Conservation (phyloP, 257 asterid genomes). For the Rauvolfia tetraphylla region DNA sequence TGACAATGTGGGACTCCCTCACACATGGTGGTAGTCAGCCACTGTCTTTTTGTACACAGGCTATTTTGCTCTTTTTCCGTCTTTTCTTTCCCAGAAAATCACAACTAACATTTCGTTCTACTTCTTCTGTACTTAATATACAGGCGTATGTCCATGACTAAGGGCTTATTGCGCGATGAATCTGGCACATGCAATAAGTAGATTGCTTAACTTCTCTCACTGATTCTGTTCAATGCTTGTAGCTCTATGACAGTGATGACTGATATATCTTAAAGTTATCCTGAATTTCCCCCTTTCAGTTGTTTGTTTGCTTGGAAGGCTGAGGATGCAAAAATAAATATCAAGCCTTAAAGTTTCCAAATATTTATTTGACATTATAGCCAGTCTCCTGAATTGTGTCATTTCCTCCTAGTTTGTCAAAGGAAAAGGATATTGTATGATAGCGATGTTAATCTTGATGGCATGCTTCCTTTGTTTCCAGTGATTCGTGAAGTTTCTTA, state of each 20-base stretch:
- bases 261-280: not conserved
- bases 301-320: not conserved
- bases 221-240: not conserved
- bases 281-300: not conserved
- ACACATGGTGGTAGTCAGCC: not conserved
- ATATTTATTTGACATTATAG: not conserved
- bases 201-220: not conserved
- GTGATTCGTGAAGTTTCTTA: constrained; percentile 33
- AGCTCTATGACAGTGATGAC: not conserved
- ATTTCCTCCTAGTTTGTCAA: not conserved
- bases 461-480: constrained; percentile 24
- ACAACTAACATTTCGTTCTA: not conserved
- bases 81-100: not conserved
- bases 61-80: not conserved
- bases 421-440: not conserved
- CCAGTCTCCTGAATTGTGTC: not conserved
- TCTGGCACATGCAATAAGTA: not conserved
- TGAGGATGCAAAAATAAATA: not conserved
- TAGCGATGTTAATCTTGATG: not conserved
- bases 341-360: not conserved
- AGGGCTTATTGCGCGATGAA: not conserved
- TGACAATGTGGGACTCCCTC: not conserved
- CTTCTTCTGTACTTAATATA: not conserved
- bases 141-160: not conserved
- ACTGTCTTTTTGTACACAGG: not conserved